These are phyloP conservation scores for Papiliotrema fonsecae DNA, from an alignment of 1,284 basidiomycete species.

Conservation along the genomic window DNA sequence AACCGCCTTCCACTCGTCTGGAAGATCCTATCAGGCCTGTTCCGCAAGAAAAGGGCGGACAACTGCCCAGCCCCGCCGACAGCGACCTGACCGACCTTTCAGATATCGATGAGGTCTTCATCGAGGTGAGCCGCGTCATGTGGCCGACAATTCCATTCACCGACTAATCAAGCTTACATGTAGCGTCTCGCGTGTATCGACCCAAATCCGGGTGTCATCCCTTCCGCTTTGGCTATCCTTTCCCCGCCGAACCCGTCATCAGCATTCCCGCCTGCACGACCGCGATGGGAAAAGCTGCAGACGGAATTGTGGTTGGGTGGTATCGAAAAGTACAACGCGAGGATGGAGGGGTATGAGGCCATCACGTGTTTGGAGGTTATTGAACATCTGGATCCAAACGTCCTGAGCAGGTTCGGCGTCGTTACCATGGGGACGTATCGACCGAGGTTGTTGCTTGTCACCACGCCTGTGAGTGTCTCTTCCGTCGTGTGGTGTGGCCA, in stretches of 20 bases:
- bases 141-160: neutral
- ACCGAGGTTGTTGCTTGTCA: slow-evolving; percentile 72
- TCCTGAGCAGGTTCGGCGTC: slow-evolving; percentile 73
- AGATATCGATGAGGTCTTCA: slow-evolving; percentile 32
- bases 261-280: slow-evolving; percentile 14
- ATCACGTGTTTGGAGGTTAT: slow-evolving; percentile 87
- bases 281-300: slow-evolving; percentile 68
- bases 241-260: slow-evolving; percentile 21
- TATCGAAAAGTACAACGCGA: slow-evolving; percentile 67
- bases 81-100: slow-evolving; percentile 15
- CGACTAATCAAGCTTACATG: neutral
- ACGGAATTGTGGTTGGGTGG: slow-evolving; percentile 78
- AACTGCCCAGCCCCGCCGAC: slow-evolving; percentile 17
- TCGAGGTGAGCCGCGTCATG: slow-evolving; percentile 27
- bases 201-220: slow-evolving; percentile 36
- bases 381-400: slow-evolving; percentile 71
- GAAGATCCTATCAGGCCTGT: slow-evolving; percentile 35
- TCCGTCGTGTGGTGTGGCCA: no score
- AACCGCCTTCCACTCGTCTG: slow-evolving; percentile 36
- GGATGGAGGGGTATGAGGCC: slow-evolving; percentile 69
- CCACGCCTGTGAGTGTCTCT: slow-evolving; percentile 60
- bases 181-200: slow-evolving; percentile 47
- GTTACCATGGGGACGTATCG: slow-evolving; percentile 76
- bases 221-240: slow-evolving; percentile 32
- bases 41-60: neutral